A percentile compares a stretch with the other conserved stretches of the same genome.
phyloP scores from a whole-genome alignment of 306 rosid species.

The Canavalia gladiata region DNA sequence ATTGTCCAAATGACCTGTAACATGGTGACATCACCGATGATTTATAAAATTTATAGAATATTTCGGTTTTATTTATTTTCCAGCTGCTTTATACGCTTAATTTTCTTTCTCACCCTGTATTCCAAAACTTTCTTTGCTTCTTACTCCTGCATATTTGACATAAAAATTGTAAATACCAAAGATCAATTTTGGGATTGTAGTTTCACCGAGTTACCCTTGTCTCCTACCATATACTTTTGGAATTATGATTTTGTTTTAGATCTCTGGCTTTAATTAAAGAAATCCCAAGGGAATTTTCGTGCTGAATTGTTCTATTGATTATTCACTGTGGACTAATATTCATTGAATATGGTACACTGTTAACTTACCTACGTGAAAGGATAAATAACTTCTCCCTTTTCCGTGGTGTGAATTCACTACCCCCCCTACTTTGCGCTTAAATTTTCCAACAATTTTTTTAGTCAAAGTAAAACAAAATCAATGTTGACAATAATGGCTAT shows the following conservation, averaged over 20 bases:
- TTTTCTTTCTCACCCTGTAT: constrained; percentile 1
- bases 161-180: constrained; percentile 30
- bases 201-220: constrained; percentile 25
- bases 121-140: constrained; percentile 35
- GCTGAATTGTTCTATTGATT: constrained; percentile 7
- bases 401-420: constrained; percentile 12
- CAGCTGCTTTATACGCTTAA: constrained; percentile 14
- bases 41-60: constrained; percentile 6
- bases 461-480: neutral
- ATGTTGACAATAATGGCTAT: neutral
- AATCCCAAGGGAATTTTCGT: neutral
- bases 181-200: constrained; percentile 35
- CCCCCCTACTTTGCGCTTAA: neutral
- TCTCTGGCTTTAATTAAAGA: constrained; percentile 3
- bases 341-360: too few species aligned
- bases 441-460: constrained; percentile 5
- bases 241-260: constrained; percentile 28
- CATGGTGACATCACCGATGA: constrained; percentile 30
- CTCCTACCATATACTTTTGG: neutral
- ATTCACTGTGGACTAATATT: neutral
- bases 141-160: neutral
- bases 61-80: constrained; percentile 14
- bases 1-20: constrained; percentile 34
- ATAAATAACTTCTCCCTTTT: constrained; percentile 18
- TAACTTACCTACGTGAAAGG: constrained; percentile 24